phyloP scores from a whole-genome alignment of 345 rosid species.

The Trapa bicornis region DNA sequence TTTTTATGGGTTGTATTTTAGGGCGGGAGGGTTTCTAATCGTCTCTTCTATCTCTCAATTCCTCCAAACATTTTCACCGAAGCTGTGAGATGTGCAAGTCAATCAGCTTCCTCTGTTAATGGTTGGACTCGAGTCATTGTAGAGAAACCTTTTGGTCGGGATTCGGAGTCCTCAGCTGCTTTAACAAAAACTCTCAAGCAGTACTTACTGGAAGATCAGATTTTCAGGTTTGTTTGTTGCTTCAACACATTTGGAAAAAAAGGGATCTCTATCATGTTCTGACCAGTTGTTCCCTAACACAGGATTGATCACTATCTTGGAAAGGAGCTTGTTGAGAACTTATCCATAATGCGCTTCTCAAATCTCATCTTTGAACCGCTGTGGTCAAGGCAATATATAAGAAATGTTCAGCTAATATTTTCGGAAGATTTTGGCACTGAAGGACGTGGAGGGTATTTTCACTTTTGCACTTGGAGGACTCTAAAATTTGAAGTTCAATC shows the following conservation, averaged over 20 bases:
- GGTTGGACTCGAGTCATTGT: conserved; percentile 99
- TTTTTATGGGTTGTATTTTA: conserved; percentile 12
- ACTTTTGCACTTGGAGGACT: neutral
- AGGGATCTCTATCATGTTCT: conserved; percentile 5
- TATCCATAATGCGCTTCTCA: conserved; percentile 93
- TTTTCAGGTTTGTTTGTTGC: conserved; percentile 47
- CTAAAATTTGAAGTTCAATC: neutral
- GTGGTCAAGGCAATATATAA: conserved; percentile 94
- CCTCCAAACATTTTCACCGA: conserved; percentile 91
- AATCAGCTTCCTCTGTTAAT: conserved; percentile 72
- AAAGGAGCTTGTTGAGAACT: conserved; percentile 93
- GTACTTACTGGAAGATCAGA: conserved; percentile 82
- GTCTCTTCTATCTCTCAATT: conserved; percentile 84
- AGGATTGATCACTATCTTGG: conserved; percentile 98
- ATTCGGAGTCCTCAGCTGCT: conserved; percentile 94
- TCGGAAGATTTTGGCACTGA: conserved; percentile 99
- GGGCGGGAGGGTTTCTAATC: conserved; percentile 75
- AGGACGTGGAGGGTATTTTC: conserved; percentile 95
- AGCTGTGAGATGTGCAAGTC: conserved; percentile 89
- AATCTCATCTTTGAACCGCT: conserved; percentile 94
- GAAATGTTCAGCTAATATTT: conserved; percentile 83
- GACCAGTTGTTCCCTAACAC: conserved; percentile 16
- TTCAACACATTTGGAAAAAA: neutral
- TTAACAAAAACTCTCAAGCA: conserved; percentile 74
- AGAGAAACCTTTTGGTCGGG: conserved; percentile 98